These are phyloP conservation scores for Phytophthora kernoviae DNA, from an alignment of 352 stramenopile species.

Conservation along the genomic window DNA sequence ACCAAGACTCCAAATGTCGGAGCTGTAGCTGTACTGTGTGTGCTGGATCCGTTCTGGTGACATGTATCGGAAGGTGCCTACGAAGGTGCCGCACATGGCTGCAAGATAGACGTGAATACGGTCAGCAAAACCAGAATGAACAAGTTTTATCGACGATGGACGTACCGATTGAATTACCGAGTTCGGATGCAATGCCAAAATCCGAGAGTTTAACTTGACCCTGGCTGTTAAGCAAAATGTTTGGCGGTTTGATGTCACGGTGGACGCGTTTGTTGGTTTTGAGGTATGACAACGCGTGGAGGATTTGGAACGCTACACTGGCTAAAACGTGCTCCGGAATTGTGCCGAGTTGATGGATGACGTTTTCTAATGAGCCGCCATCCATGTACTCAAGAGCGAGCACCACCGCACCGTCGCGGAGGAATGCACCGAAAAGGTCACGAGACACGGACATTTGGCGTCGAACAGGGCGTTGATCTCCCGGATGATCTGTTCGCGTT, in stretches of 20 bases:
- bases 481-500: constrained; percentile 86
- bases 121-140: too few species aligned
- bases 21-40: constrained; percentile 89
- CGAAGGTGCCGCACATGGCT: constrained; percentile 94
- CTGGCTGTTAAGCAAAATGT: constrained; percentile 93
- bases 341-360: constrained; percentile 79
- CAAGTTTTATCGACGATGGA: neutral
- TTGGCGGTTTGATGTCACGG: constrained; percentile 97
- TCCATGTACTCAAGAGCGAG: constrained; percentile 95
- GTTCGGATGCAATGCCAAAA: constrained; percentile 94
- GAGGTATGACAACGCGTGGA: constrained; percentile 94
- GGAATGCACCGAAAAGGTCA: constrained; percentile 93
- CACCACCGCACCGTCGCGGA: constrained; percentile 88
- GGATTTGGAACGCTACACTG: constrained; percentile 93
- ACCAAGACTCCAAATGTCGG: constrained; percentile 94
- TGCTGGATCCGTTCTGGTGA: constrained; percentile 91
- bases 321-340: constrained; percentile 90
- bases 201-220: constrained; percentile 96
- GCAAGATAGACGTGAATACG: constrained; percentile 13
- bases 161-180: constrained; percentile 84
- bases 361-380: constrained; percentile 89
- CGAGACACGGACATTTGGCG: constrained; percentile 79
- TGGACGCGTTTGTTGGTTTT: constrained; percentile 92
- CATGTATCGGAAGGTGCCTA: constrained; percentile 95
- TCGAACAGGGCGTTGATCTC: constrained; percentile 91